Conservation (phyloP, 768 basidiomycete genomes). For the Lactarius indigo region DNA sequence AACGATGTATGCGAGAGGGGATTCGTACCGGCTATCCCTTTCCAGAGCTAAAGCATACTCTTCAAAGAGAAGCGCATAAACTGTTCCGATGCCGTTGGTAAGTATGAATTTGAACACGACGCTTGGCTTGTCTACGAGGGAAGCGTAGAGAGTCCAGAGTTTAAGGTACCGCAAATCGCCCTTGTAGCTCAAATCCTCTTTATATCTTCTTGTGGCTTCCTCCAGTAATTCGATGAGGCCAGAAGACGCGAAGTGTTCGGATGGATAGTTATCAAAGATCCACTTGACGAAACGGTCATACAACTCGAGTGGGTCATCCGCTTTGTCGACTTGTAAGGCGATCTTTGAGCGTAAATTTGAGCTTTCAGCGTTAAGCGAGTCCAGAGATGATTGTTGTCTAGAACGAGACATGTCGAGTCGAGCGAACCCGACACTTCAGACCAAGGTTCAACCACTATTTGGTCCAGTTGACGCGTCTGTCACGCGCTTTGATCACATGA, state of each 20-base stretch:
- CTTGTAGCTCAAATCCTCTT: conserved; percentile 78
- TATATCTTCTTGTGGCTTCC: conserved; percentile 77
- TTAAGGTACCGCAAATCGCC: conserved; percentile 89
- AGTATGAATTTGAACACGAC: conserved; percentile 57
- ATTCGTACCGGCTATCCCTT: conserved; percentile 60
- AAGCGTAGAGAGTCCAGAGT: conserved; percentile 86
- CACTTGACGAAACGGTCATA: conserved; percentile 89
- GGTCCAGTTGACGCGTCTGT: conserved; percentile 23
- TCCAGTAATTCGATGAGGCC: conserved; percentile 81
- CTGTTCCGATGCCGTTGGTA: conserved; percentile 50
- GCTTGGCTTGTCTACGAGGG: conserved; percentile 66
- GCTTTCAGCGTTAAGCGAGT: conserved; percentile 13
- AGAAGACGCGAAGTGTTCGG: conserved; percentile 61
- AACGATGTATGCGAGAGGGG: neutral
- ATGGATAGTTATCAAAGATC: conserved; percentile 75
- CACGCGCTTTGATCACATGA: conserved; percentile 18
- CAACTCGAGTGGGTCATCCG: conserved; percentile 82
- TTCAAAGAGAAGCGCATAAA: conserved; percentile 84
- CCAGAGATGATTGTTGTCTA: conserved; percentile 2
- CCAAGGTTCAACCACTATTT: conserved; percentile 17
- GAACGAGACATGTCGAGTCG: conserved; percentile 20
- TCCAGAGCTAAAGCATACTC: conserved; percentile 86
- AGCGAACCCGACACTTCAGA: too few species aligned
- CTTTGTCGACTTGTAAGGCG: conserved; percentile 46
- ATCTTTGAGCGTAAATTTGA: conserved; percentile 28